phyloP scores from a whole-genome alignment of 345 rosid genomes.

The rapeseed (Brassica napus) region DNA sequence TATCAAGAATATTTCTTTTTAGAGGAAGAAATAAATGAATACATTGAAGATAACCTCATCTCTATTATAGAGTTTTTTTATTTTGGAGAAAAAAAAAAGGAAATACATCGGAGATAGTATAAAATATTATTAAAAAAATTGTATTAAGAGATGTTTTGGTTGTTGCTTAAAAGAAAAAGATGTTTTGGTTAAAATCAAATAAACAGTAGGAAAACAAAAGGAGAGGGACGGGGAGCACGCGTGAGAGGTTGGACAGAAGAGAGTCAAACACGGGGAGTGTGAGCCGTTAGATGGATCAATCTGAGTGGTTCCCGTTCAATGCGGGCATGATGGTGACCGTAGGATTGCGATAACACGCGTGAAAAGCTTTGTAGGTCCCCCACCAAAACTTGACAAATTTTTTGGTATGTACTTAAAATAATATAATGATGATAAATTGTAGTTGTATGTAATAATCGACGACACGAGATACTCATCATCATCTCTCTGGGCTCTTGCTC shows the following conservation, averaged over 20 bases:
- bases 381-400: background rate
- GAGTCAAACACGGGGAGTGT: constrained; percentile 50
- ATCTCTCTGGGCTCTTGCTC: constrained; percentile 27
- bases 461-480: constrained; percentile 7
- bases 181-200: background rate
- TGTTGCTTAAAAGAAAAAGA: background rate
- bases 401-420: background rate
- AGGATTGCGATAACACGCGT: constrained; percentile 40
- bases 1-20: too few relatives aligned
- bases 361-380: constrained; percentile 32
- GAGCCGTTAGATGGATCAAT: constrained; percentile 40
- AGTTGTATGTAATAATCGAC: constrained; percentile 14
- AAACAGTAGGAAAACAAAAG: constrained; percentile 2
- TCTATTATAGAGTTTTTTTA: too few relatives aligned
- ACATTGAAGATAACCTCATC: too few relatives aligned
- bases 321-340: constrained; percentile 43
- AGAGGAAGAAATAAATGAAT: too few relatives aligned
- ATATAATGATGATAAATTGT: background rate
- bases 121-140: background rate
- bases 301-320: constrained; percentile 37
- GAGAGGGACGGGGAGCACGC: constrained; percentile 25
- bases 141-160: background rate
- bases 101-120: too few relatives aligned
- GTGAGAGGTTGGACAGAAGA: constrained; percentile 44
- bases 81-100: too few relatives aligned